Conservation (phyloP, 371 early-diverging fungal genomes). For the Chytridium lagenaria region DNA sequence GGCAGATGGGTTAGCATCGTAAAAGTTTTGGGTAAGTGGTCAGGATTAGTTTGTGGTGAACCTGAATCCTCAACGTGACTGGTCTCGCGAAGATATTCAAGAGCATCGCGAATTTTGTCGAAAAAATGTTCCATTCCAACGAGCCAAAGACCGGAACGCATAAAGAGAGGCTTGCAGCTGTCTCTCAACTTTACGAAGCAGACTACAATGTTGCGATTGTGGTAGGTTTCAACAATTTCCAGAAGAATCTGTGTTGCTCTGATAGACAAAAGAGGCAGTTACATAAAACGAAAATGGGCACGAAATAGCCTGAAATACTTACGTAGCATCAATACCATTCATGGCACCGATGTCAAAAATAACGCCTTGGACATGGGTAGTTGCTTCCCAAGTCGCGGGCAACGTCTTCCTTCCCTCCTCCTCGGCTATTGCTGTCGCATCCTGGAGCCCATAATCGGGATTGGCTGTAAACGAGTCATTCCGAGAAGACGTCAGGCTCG, state of each 20-base stretch:
- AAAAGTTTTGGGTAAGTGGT: not conserved
- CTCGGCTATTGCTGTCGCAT: not conserved
- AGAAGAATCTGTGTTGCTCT: constrained; percentile 88
- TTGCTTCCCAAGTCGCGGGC: not conserved
- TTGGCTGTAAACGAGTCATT: constrained; percentile 7
- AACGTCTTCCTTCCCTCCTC: not conserved
- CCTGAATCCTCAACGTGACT: not conserved
- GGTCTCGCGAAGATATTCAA: constrained; percentile 50
- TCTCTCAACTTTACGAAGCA: constrained; percentile 85
- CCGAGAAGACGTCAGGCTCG: not conserved
- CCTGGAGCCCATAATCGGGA: not conserved
- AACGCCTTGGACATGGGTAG: constrained; percentile 56
- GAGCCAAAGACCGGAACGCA: constrained; percentile 68
- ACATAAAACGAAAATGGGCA: constrained; percentile 2
- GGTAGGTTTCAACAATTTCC: constrained; percentile 85
- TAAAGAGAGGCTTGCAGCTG: constrained; percentile 68
- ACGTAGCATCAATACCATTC: constrained; percentile 87
- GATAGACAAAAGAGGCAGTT: constrained; percentile 13
- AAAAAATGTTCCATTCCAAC: constrained; percentile 73
- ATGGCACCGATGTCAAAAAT: constrained; percentile 89
- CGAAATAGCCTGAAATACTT: constrained; percentile 27
- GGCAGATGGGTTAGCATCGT: not conserved
- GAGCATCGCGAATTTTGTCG: constrained; percentile 67
- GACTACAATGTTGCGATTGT: constrained; percentile 73
- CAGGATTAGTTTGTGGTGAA: not conserved